These are phyloP conservation scores for Litsea cubeba DNA, from an alignment of 164 flowering plant species.

Conservation along the genomic window DNA sequence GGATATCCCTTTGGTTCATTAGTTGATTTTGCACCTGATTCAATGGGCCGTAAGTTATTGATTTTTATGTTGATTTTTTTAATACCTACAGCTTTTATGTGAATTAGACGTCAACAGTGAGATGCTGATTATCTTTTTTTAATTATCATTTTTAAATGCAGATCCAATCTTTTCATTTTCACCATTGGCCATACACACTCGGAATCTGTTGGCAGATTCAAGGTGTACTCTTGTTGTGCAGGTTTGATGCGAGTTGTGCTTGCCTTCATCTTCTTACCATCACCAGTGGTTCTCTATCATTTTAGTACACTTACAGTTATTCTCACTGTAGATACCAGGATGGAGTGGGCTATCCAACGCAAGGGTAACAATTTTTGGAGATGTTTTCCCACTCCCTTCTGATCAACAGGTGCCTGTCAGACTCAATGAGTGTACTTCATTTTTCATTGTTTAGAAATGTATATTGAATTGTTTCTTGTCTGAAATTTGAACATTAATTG, in stretches of 20 bases:
- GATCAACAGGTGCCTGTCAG: conserved; percentile 67
- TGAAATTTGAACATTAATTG: no score
- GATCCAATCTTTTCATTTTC: conserved; percentile 98
- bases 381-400: conserved; percentile 78
- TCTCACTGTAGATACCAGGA: conserved; percentile 78
- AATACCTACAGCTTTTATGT: background rate
- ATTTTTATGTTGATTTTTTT: background rate
- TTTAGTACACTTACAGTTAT: conserved; percentile 22
- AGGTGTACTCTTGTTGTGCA: conserved; percentile 96
- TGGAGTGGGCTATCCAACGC: conserved; percentile 99
- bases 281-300: conserved; percentile 4
- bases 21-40: conserved; percentile 96
- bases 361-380: conserved; percentile 96
- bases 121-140: background rate
- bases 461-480: background rate
- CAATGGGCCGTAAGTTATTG: conserved; percentile 84
- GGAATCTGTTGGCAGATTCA: conserved; percentile 88
- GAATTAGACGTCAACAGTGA: background rate
- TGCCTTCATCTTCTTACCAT: background rate
- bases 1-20: conserved; percentile 98
- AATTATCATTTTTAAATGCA: conserved; percentile 23
- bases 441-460: background rate
- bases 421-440: background rate
- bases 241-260: conserved; percentile 36
- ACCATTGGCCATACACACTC: conserved; percentile 96